Percentiles rank a stretch among this genome's conserved stretches.
Conservation (phyloP, 306 rosid genomes). For the Comarum palustre region DNA sequence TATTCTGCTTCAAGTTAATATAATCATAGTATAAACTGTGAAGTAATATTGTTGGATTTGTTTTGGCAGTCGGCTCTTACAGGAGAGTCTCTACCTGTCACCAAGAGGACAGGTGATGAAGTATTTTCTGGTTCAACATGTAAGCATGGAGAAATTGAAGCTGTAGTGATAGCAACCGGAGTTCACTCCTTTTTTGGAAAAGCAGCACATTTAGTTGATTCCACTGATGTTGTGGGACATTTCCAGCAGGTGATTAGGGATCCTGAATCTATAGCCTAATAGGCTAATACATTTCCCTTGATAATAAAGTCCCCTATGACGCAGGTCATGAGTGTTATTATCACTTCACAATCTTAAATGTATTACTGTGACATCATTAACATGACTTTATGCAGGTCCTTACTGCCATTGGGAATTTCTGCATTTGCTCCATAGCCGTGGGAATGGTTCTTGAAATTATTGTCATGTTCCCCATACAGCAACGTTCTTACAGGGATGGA, state of each 20-base stretch:
- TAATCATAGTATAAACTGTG: neutral
- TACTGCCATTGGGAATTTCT: conserved; percentile 80
- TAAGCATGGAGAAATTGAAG: conserved; percentile 86
- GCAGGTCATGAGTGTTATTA: neutral
- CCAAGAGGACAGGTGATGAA: conserved; percentile 71
- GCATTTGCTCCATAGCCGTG: conserved; percentile 84
- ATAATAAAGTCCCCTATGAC: neutral
- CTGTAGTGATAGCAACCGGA: conserved; percentile 85
- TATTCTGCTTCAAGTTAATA: conserved; percentile 13
- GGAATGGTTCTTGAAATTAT: conserved; percentile 86
- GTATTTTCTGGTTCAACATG: conserved; percentile 84
- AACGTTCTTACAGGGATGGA: conserved; percentile 75
- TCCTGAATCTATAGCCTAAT: neutral
- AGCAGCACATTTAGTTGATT: conserved; percentile 81
- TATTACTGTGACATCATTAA: neutral
- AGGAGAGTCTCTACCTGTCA: conserved; percentile 82
- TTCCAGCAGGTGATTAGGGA: conserved; percentile 58
- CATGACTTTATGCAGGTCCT: conserved; percentile 57
- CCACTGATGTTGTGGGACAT: conserved; percentile 67
- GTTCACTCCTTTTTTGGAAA: conserved; percentile 75
- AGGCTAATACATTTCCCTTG: conserved; percentile 1
- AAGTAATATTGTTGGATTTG: conserved; percentile 26
- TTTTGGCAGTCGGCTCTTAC: conserved; percentile 79
- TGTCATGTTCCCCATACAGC: conserved; percentile 77
- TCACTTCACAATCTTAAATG: neutral